Base-by-base conservation (phyloP, 345 rosid genomes). In the Brassica juncea region DNA sequence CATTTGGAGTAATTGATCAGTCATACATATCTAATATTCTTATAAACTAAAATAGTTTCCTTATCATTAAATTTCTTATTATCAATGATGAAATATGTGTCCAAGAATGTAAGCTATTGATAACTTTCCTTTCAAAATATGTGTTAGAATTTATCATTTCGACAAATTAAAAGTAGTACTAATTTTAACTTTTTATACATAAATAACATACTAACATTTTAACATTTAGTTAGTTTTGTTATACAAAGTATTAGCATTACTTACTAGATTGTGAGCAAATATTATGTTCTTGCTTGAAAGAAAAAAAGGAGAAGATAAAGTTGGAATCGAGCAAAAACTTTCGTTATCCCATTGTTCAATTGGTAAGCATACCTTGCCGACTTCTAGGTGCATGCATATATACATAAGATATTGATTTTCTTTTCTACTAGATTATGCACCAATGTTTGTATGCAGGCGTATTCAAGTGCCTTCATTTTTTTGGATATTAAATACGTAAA, bases 401-500 rank as follows among this genome's bases (percentile, higher is more conserved):
- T 47, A 47, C 57, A 52, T 5, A 49, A 39, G 2, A 37, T 3
- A 37, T 9, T 52, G 57, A 52, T n/a, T 52, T 52, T 52, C 57
- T 6, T n/a, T 47, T 47, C 2, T 52, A 52, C 57, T 52, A 52
- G 57, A 52, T 52, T 52, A n/a, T 52, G 57, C 21, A 52, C 21
- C 57, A 52, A 54, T 54, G 25, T 54, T 52, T 16, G 21, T 16
- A 54, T 54, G 3, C 60, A 68, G 39, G 44, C 47, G 66, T 28
- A 37, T 68, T 75, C 58, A 66, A 75, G 58, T 66, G 66, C 67
- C 0, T 28, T 57, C 8, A 2, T 57, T 55, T 67, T 39, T 42
- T 25, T 2, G 9, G 19, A 19, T 76, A 10, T 4, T 49, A 1
- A 14, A n/a, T 49, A 58, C 49, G 35, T 37, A 65, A 78, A 72